These are phyloP conservation scores for Lipomyces spencermartinsiae DNA, from an alignment of 805 yeast species.

Conservation along the genomic window DNA sequence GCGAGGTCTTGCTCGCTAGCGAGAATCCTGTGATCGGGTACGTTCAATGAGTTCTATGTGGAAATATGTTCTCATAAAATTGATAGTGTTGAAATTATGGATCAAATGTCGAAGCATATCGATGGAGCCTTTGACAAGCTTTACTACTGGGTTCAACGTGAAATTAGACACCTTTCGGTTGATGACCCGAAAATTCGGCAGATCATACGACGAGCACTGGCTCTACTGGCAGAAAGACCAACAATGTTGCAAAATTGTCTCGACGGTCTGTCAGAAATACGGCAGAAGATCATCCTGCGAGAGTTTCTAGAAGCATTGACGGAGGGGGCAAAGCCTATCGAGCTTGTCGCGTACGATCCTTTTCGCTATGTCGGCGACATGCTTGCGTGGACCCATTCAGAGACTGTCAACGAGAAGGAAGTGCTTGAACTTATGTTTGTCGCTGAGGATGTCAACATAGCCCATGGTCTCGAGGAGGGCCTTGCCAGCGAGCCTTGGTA, in stretches of 20 bases:
- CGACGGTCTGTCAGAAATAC: conserved; percentile 66
- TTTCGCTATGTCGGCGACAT: conserved; percentile 83
- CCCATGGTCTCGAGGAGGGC: conserved; percentile 37
- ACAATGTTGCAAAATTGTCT: conserved; percentile 62
- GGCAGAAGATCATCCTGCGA: conserved; percentile 66
- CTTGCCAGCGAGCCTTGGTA: conserved; percentile 41
- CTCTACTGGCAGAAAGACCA: conserved; percentile 47
- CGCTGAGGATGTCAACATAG: conserved; percentile 43
- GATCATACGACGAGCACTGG: conserved; percentile 39
- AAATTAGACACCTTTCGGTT: conserved; percentile 35
- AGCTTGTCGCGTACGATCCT: conserved; percentile 77
- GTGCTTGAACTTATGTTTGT: conserved; percentile 68
- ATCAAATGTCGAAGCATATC: conserved; percentile 59
- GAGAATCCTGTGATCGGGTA: conserved; percentile 53
- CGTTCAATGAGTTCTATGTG: conserved; percentile 31
- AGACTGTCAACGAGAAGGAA: conserved; percentile 87
- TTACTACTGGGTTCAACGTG: conserved; percentile 50
- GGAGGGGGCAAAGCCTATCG: conserved; percentile 55
- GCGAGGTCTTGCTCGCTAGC: conserved; percentile 72
- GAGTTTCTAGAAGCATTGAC: conserved; percentile 62
- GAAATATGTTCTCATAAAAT: neutral
- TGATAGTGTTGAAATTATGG: conserved; percentile 58
- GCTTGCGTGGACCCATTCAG: conserved; percentile 83
- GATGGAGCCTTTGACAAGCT: conserved; percentile 62
- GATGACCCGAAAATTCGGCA: conserved; percentile 39